Evolutionary conservation across 2,329 filamentous ascomycete genomes (phyloP).

Genomic region (Colletotrichum coccodes): DNA sequence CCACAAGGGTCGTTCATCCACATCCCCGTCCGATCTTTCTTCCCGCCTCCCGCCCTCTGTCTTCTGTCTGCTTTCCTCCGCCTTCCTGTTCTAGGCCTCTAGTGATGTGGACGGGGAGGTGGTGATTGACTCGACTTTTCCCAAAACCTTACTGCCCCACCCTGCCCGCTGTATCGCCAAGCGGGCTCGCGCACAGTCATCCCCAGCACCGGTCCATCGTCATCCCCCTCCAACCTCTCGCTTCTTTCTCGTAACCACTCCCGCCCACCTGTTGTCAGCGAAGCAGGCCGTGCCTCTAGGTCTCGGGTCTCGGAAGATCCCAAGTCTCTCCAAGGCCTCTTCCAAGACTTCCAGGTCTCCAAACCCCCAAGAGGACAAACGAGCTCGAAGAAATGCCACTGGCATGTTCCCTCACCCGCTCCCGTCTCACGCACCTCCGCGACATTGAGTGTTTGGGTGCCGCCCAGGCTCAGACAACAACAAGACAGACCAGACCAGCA

Average conservation of each 20-base stretch:
- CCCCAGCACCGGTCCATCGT: slow-evolving; percentile 1
- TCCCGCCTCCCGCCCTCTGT: slow-evolving; percentile 17
- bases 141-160: background rate
- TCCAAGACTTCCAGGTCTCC: slow-evolving; percentile 11
- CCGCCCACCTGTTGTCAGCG: background rate
- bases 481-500: slow-evolving; percentile 2
- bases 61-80: background rate
- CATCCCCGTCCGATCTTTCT: slow-evolving; percentile 8
- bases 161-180: background rate
- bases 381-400: background rate
- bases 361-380: background rate
- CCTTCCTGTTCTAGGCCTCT: background rate
- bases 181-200: background rate
- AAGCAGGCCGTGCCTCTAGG: background rate
- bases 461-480: slow-evolving; percentile 7
- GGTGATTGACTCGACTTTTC: background rate
- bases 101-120: background rate
- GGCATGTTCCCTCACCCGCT: slow-evolving; percentile 8
- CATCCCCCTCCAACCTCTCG: slow-evolving; percentile 21
- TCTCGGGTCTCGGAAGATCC: slow-evolving; percentile 9
- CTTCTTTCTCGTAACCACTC: background rate
- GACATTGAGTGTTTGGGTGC: slow-evolving; percentile 22
- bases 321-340: slow-evolving; percentile 18
- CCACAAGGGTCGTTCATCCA: background rate
- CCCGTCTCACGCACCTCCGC: slow-evolving; percentile 18